Conservation (phyloP, 208 protist genomes). For the Acanthamoeba castellanii region DNA sequence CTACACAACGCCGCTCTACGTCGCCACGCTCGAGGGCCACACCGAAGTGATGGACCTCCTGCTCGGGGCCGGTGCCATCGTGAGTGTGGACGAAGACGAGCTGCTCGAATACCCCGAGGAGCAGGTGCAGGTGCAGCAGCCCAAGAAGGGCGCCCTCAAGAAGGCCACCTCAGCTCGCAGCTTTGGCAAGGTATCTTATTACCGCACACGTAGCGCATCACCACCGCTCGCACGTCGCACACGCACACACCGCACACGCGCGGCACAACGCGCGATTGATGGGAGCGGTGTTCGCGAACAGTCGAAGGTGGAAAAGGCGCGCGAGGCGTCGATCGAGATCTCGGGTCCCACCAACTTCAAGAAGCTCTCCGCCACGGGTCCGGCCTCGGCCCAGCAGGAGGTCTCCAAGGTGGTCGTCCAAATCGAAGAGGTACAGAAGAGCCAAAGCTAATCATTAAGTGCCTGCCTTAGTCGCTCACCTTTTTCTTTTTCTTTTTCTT, state of each 20-base stretch:
- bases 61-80: slow-evolving; percentile 7
- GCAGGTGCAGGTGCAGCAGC: background rate
- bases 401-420: slow-evolving; percentile 61
- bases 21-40: slow-evolving; percentile 44
- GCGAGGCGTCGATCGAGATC: slow-evolving; percentile 7
- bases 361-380: background rate
- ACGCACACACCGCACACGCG: background rate
- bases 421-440: slow-evolving; percentile 43
- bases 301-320: background rate
- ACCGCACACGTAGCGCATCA: background rate
- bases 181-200: background rate
- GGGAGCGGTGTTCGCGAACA: background rate
- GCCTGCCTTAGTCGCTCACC: too few relatives aligned
- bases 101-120: slow-evolving; percentile 25
- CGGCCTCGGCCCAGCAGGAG: slow-evolving; percentile 11
- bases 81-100: slow-evolving; percentile 23
- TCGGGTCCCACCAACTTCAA: slow-evolving; percentile 45
- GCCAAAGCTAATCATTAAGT: too few relatives aligned
- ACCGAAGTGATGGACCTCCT: slow-evolving; percentile 66
- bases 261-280: background rate
- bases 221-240: too few relatives aligned
- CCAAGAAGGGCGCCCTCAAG: slow-evolving; percentile 28
- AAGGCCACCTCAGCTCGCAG: background rate
- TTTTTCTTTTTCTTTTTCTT: background rate
- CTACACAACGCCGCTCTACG: slow-evolving; percentile 68